A percentile compares a stretch with the other conserved stretches of the same genome.
phyloP scores from a whole-genome alignment of 306 rosid genomes.

The Hippophae tibetana region DNA sequence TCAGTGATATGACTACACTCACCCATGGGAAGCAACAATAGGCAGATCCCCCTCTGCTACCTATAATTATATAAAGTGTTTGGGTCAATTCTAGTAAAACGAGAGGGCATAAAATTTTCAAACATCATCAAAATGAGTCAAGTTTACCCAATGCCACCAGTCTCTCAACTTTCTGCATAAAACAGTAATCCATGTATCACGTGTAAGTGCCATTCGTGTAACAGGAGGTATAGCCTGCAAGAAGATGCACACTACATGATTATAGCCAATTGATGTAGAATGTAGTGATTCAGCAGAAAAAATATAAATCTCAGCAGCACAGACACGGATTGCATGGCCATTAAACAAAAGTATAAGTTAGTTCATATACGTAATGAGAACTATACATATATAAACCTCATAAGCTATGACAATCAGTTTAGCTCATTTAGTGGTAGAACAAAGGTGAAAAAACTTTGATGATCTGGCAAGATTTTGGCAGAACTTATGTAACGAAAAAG shows the following conservation, averaged over 20 bases:
- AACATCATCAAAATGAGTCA: conserved; percentile 17
- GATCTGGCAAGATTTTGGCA: too few relatives aligned
- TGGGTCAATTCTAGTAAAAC: conserved; percentile 22
- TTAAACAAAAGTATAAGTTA: neutral
- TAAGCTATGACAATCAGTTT: too few relatives aligned
- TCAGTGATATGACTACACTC: conserved; percentile 27
- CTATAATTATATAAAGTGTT: conserved; percentile 36
- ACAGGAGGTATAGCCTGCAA: conserved; percentile 93
- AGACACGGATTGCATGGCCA: neutral
- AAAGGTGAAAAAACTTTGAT: too few relatives aligned
- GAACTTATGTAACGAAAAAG: too few relatives aligned
- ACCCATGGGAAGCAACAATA: conserved; percentile 96
- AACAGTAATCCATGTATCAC: conserved; percentile 91
- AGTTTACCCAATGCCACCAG: conserved; percentile 99
- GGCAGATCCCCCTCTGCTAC: conserved; percentile 97
- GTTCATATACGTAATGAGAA: too few relatives aligned
- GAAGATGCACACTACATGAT: conserved; percentile 19
- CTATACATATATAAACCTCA: too few relatives aligned
- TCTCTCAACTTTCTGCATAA: conserved; percentile 97
- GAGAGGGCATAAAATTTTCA: conserved; percentile 10
- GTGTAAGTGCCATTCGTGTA: conserved; percentile 95
- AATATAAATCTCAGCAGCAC: conserved; percentile 10
- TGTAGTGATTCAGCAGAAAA: conserved; percentile 14
- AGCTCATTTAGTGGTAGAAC: too few relatives aligned
- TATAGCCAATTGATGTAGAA: conserved; percentile 17